Base-by-base conservation (phyloP, 2,329 filamentous ascomycete species). In the Escovopsis sp. region DNA sequence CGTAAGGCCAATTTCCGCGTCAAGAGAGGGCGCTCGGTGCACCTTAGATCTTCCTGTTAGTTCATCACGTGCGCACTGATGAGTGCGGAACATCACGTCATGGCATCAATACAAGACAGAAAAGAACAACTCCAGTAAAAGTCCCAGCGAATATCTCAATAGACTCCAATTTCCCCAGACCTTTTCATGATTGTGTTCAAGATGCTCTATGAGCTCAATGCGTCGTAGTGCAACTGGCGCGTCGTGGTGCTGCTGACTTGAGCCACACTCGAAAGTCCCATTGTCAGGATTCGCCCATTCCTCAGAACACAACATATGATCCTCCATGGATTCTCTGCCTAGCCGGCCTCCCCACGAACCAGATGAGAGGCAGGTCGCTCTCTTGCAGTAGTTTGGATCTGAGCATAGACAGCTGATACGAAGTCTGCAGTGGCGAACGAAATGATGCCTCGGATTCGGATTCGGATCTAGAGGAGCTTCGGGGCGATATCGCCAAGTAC, bases 381-480 rank as follows among this genome's bases (percentile, higher is more conserved):
- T 23, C 35, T 37, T 23, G 4, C 10, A 19, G 15, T 15, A 15
- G 12, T 7, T 7, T 11, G 1, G 28, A 7, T 32, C 28, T 32
- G 23, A 36, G n/a, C 9, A 15, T 12, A 15, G 19, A n/a, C 19
- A 18, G 34, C 18, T 37, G 23, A 37, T 18, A 11, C 35, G n/a
- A 6, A 37, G 4, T 19, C 6, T 23, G 12, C 23, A 37, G 35
- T 23, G 15, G 33, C 36, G 45, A 54, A 45, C 53, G 40, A 26
- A 56, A 53, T 23, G 51, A 57, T 32, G 52, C 54, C 5, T 67
- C 64, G 10, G 65, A 67, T 43, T 62, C 60, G 18, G 65, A 68
- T 43, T 68, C 65, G 12, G 65, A 68, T 42, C 52, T 64, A n/a
- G 61, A 67, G 46, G 63, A 66, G 49, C 55, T 68, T 8, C 57